Percentiles rank a stretch among this genome's conserved stretches.
phyloP scores from a whole-genome alignment of 1,284 basidiomycete species.

The Somion occarium region DNA sequence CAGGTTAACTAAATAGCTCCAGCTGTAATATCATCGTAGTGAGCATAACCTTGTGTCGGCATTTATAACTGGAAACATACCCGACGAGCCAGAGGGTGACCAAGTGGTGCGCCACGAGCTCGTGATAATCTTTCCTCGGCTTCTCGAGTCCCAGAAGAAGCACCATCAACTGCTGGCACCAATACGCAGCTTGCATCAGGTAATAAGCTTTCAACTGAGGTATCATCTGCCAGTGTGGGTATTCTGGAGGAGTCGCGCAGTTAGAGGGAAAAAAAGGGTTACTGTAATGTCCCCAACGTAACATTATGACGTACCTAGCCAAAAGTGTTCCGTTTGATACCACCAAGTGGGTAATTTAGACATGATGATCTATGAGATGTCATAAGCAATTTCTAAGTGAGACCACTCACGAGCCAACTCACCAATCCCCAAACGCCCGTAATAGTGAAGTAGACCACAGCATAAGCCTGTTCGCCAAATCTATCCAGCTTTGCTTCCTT shows the following conservation, averaged over 20 bases:
- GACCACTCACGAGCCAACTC: conserved; percentile 36
- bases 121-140: conserved; percentile 87
- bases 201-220: conserved; percentile 89
- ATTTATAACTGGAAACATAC: conserved; percentile 34
- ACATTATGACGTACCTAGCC: conserved; percentile 68
- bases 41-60: neutral
- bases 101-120: conserved; percentile 85
- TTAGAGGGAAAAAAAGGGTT: neutral
- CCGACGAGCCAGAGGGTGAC: conserved; percentile 96
- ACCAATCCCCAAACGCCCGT: conserved; percentile 79
- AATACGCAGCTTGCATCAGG: conserved; percentile 86
- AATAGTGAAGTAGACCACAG: conserved; percentile 72
- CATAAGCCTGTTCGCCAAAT: conserved; percentile 91
- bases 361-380: conserved; percentile 72
- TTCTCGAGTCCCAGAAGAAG: conserved; percentile 86
- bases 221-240: conserved; percentile 88
- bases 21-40: conserved; percentile 38
- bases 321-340: conserved; percentile 82
- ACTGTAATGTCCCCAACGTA: neutral
- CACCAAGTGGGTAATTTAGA: conserved; percentile 82
- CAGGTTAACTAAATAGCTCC: conserved; percentile 83
- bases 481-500: conserved; percentile 68
- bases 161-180: conserved; percentile 92
- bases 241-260: conserved; percentile 48
- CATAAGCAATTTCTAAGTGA: conserved; percentile 6